A percentile compares a stretch with the other conserved stretches of the same genome.
Conservation (phyloP, 129 eudicot species). For the Oenanthe sinensis region DNA sequence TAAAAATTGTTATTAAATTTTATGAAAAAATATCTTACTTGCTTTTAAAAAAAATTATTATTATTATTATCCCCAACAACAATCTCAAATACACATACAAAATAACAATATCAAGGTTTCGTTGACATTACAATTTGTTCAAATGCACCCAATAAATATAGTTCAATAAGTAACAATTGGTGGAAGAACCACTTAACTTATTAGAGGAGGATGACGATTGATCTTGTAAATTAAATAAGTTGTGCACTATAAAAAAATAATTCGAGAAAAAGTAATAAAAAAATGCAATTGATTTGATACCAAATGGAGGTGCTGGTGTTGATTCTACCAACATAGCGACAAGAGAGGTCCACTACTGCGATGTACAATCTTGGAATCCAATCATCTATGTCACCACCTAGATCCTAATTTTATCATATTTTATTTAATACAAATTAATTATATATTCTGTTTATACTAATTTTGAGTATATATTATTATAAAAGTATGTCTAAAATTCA, state of each 20-base stretch:
- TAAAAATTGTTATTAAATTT: no score
- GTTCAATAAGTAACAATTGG: background rate
- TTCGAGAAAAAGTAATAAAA: background rate
- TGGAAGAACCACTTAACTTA: background rate
- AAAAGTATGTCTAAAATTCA: no score
- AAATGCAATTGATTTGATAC: constrained; percentile 41
- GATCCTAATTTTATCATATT: background rate
- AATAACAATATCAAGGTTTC: no score
- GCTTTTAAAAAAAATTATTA: no score
- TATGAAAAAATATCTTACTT: no score
- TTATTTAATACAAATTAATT: background rate
- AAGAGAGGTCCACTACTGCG: constrained; percentile 31
- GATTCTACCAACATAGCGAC: constrained; percentile 62
- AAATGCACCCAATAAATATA: no score
- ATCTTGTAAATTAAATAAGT: background rate
- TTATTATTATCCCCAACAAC: no score
- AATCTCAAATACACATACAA: no score
- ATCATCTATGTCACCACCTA: constrained; percentile 16
- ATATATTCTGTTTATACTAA: no score
- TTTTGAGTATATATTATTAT: no score
- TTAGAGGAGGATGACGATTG: background rate
- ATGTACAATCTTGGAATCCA: constrained; percentile 47
- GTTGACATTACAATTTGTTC: no score
- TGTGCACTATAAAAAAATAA: background rate
- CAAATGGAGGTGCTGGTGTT: constrained; percentile 32